Evolutionary conservation across 2,329 filamentous ascomycete species (phyloP).

Genomic region (Calonectria crousiana): DNA sequence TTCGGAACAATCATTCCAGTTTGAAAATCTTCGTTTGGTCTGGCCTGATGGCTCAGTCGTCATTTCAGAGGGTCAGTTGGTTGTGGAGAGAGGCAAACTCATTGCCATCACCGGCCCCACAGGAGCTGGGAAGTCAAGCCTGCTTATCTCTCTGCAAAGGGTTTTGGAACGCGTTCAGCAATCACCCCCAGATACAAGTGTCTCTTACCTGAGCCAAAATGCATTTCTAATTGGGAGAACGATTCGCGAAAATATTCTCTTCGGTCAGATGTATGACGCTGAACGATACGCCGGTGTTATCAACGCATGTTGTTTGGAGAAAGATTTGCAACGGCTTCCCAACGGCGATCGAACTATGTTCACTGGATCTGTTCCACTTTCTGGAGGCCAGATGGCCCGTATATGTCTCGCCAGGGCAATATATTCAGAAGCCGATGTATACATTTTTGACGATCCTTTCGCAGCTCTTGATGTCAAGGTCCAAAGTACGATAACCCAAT

Average conservation of each 20-base stretch:
- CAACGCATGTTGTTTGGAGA: neutral
- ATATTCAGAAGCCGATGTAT: neutral
- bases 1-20: neutral
- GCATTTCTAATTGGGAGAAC: neutral
- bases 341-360: neutral
- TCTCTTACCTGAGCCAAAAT: neutral
- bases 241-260: neutral
- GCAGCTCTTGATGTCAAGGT: neutral
- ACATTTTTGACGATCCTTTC: neutral
- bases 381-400: neutral
- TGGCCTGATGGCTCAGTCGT: neutral
- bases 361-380: neutral
- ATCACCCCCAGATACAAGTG: neutral
- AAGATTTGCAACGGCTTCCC: neutral
- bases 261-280: neutral
- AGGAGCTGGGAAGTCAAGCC: neutral
- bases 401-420: neutral
- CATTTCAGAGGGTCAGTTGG: neutral
- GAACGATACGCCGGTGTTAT: neutral
- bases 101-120: neutral
- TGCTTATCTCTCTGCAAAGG: neutral
- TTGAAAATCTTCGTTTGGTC: neutral
- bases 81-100: neutral
- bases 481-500: neutral
- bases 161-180: neutral